Evolutionary conservation across 805 yeast species (phyloP).

Genomic region (Metschnikowia borealis): DNA sequence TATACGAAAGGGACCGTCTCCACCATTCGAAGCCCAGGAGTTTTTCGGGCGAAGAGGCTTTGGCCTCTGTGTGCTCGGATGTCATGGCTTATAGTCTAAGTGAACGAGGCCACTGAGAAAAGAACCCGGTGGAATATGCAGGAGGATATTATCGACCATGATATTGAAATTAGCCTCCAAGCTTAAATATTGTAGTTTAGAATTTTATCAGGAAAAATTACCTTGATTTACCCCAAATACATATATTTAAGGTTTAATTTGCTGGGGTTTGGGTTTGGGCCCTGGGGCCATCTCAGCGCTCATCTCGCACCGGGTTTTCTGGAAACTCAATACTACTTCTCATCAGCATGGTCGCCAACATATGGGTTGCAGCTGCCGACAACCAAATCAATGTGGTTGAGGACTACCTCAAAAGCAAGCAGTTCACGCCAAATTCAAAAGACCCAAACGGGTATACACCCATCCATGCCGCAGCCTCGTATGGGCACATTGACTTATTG

Average conservation of each 20-base stretch:
- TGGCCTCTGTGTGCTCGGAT: not conserved
- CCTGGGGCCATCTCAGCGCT: not conserved
- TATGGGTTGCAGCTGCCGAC: slow-evolving; percentile 96
- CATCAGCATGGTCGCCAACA: slow-evolving; percentile 49
- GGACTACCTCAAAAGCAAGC: slow-evolving; percentile 46
- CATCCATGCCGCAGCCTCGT: slow-evolving; percentile 95
- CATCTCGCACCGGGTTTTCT: not conserved
- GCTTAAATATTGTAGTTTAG: not conserved
- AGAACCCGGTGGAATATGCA: not conserved
- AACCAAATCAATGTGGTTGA: slow-evolving; percentile 61
- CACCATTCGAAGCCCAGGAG: slow-evolving; percentile 71
- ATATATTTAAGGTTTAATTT: too few relatives aligned
- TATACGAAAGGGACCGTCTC: slow-evolving; percentile 67
- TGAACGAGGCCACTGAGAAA: not conserved
- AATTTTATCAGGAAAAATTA: too few relatives aligned
- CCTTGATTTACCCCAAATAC: too few relatives aligned
- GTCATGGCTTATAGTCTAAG: not conserved
- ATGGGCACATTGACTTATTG: slow-evolving; percentile 73
- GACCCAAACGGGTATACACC: slow-evolving; percentile 97
- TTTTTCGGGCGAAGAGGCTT: slow-evolving; percentile 29
- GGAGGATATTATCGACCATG: not conserved
- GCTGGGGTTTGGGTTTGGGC: not conserved
- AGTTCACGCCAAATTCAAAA: slow-evolving; percentile 61
- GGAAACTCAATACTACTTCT: not conserved
- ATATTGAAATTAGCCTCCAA: too few relatives aligned